phyloP scores from a whole-genome alignment of 2,329 filamentous ascomycete genomes.

The Beauveria sp. region DNA sequence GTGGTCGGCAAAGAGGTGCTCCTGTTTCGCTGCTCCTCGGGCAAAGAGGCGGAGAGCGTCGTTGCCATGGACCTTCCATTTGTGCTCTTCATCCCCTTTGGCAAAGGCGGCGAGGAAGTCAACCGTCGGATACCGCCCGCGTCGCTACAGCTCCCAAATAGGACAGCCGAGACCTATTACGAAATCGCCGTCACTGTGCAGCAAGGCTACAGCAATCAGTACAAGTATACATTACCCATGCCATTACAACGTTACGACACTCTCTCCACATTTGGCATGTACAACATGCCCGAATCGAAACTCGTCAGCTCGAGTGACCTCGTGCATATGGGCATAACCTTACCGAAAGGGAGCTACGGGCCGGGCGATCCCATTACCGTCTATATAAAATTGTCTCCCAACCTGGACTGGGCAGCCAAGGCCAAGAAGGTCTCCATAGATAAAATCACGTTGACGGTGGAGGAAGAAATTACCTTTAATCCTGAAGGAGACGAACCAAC shows the following conservation, averaged over 20 bases:
- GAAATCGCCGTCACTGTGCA: slow-evolving; percentile 94
- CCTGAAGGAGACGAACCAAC: slow-evolving; percentile 93
- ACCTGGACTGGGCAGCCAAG: slow-evolving; percentile 84
- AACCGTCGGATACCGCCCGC: slow-evolving; percentile 87
- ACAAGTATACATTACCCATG: slow-evolving; percentile 85
- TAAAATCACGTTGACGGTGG: slow-evolving; percentile 87
- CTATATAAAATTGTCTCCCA: slow-evolving; percentile 89
- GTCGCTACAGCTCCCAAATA: slow-evolving; percentile 79
- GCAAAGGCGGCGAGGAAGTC: slow-evolving; percentile 80
- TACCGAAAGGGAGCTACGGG: slow-evolving; percentile 94
- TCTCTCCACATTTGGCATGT: slow-evolving; percentile 97
- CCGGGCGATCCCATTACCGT: slow-evolving; percentile 92
- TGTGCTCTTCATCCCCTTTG: slow-evolving; percentile 93
- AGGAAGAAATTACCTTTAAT: slow-evolving; percentile 98
- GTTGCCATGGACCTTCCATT: slow-evolving; percentile 96
- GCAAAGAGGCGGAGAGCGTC: slow-evolving; percentile 79
- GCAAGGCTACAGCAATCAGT: slow-evolving; percentile 78
- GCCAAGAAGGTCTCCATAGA: slow-evolving; percentile 88
- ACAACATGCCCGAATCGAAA: slow-evolving; percentile 87
- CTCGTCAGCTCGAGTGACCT: slow-evolving; percentile 82
- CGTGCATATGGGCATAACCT: slow-evolving; percentile 81
- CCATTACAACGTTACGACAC: slow-evolving; percentile 93
- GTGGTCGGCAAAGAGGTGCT: slow-evolving; percentile 94
- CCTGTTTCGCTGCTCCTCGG: slow-evolving; percentile 76
- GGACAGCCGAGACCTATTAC: slow-evolving; percentile 95